Base-by-base conservation (phyloP, 2,329 filamentous ascomycete genomes). In the Penicillium capsulatum region DNA sequence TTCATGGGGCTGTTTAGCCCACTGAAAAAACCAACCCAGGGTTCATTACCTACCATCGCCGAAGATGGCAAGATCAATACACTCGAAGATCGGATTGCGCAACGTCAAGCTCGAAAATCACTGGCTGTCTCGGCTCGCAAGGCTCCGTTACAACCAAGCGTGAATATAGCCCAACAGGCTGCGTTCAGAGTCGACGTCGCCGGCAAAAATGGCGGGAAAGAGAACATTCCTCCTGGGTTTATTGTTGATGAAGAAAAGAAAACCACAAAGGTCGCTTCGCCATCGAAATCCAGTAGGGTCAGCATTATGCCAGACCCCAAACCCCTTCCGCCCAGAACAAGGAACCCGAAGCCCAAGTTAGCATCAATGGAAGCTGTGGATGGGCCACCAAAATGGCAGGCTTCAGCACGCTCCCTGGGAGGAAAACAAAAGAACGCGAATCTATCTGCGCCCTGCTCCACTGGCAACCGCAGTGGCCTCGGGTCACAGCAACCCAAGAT, bases 121-220 rank as follows among this genome's bases (percentile, higher is more conserved):
- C 30, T 50, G 5, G 37, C 44, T 9, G 42, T 40, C 4, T 52
- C 54, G 13, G 45, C 57, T 2, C 47, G 49, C 32, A 67, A 73
- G 29, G 65, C 62, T 13, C 75, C 77, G 3, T 57, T 81, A 35
- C 70, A 71, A 24, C 65, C 69, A 27, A 67, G 60, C 9, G 43
- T 54, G 4, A 65, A 58, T 17, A 40, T 62, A 36, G 43, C 61
- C 5, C 74, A 75, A 47, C 68, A 67, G 32, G 53, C 59, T 6
- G 61, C 63, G 3, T 60, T 64, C 28, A 57, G 60, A 13, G 53
- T 64, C 30, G 74, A 80, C 50, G 55, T 74, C n/a, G 53, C 65
- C 42, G 77, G 77, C 16, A 69, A 69, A 34, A 75, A 75, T 22
- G 71, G 70, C 3, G 79, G 79, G 4, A 83, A 83, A 51, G 79